Conservation (phyloP, 2,329 filamentous ascomycete species). For the Emmonsiellopsis sp. region DNA sequence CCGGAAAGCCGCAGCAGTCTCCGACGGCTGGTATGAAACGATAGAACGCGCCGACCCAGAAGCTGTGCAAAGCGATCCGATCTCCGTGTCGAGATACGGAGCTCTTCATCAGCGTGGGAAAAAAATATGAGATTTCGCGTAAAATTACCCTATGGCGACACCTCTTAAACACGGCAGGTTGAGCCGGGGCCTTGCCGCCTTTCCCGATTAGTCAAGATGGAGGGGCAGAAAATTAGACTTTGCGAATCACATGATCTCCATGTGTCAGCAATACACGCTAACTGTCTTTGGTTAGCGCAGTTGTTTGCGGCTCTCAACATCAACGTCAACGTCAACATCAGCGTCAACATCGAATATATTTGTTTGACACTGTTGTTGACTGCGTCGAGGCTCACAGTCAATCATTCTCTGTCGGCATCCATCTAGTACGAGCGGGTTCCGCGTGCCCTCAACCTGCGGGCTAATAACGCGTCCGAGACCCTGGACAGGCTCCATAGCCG, state of each 20-base stretch:
- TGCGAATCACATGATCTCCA: not conserved
- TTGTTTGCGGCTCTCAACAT: not conserved
- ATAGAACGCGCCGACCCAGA: not conserved
- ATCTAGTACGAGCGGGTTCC: too few species aligned
- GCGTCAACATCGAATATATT: not conserved
- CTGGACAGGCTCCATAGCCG: too few species aligned
- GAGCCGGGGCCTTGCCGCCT: not conserved
- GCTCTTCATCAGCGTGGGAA: not conserved
- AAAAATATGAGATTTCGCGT: not conserved
- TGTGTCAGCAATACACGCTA: not conserved
- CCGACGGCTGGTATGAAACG: not conserved
- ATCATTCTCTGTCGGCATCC: too few species aligned
- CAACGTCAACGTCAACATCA: not conserved
- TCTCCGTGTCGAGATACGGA: not conserved
- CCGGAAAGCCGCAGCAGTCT: not conserved
- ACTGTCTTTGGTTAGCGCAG: not conserved
- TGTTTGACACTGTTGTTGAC: too few species aligned
- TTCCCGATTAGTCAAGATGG: not conserved
- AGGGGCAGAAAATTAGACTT: not conserved
- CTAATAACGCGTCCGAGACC: too few species aligned
- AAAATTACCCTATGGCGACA: not conserved
- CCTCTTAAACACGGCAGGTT: not conserved
- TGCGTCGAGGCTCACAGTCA: too few species aligned
- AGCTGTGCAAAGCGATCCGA: not conserved
- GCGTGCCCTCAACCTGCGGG: too few species aligned